Evolutionary conservation across 2,329 filamentous ascomycete species (phyloP), one percentile per base, ranked within the genome.

Genomic region (Bipolaris sorokiniana): DNA sequence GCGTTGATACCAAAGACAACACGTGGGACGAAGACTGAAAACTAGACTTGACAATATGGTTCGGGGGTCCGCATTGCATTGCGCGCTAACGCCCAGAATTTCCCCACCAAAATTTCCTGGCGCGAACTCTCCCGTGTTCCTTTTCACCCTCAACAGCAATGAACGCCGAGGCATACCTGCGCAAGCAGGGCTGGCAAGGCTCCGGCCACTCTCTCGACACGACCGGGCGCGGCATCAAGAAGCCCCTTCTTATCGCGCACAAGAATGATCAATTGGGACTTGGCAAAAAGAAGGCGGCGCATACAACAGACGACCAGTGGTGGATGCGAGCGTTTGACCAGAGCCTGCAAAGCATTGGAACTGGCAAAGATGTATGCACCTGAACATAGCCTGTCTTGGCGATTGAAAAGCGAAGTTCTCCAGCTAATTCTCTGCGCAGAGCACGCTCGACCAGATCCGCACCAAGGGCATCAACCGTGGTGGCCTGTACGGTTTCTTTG

Each of bases 291-390:
- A 86, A 86, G 64, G 67, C 68, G 18, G 72, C 73, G 26, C 69
- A 74, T 45, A 82, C 82, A 26, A 81, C 85, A 31, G 82, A 84
- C 66, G 94, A 97, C 73, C 92, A 97, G 75, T 99, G 95, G 95
- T 99, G 95, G 95, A 83, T 97, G 77, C 89, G 91, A 56, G 95
- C 95, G 10, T 97, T 97, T 66, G 94, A 98, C 77, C 88, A 92
- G 74, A 92, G 93, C 54, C 80, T 97, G 63, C 90, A 95, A 76
- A 90, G 89, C 3, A 83, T 75, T 51, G 73, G 72, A 1, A 71
- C 66, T 7, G 72, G 72, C 0, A 58, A 72, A 50, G 68, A 71
- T 44, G 70, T 73, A 64, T 28, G 50, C 38, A 2, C 22, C 40
- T 40, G 45, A 34, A 7, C 10, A 13, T 16, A 1, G 20, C 9